Conservation (phyloP, 2,329 filamentous ascomycete genomes). For the Pseudogymnoascus sp. region DNA sequence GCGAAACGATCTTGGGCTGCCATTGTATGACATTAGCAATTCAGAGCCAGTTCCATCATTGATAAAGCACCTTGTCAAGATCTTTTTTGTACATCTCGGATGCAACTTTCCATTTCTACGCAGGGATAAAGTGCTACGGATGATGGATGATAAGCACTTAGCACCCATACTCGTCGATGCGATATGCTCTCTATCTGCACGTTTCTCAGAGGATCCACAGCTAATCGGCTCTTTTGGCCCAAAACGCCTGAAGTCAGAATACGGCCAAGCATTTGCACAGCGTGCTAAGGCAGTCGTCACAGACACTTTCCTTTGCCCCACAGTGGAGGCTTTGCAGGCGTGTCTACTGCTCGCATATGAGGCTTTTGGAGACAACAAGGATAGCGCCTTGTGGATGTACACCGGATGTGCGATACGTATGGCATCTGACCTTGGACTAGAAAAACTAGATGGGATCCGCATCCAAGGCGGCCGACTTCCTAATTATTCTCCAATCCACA, state of each 20-base stretch:
- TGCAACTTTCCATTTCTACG: slow-evolving; percentile 81
- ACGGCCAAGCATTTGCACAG: slow-evolving; percentile 70
- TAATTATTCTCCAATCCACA: slow-evolving; percentile 10
- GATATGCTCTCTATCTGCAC: slow-evolving; percentile 71
- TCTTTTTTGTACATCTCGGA: slow-evolving; percentile 73
- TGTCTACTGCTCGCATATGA: slow-evolving; percentile 80
- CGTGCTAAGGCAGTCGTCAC: slow-evolving; percentile 75
- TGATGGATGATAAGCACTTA: slow-evolving; percentile 70
- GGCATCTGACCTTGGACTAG: slow-evolving; percentile 70
- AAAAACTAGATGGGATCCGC: slow-evolving; percentile 68
- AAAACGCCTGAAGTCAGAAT: slow-evolving; percentile 50
- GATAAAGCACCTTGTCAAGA: slow-evolving; percentile 67
- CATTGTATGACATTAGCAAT: slow-evolving; percentile 69
- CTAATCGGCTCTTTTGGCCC: slow-evolving; percentile 41
- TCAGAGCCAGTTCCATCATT: slow-evolving; percentile 61
- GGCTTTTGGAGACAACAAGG: slow-evolving; percentile 78
- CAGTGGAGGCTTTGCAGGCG: slow-evolving; percentile 74
- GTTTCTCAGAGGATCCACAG: slow-evolving; percentile 61
- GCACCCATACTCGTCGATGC: slow-evolving; percentile 82
- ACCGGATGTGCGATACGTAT: slow-evolving; percentile 78
- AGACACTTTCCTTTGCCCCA: slow-evolving; percentile 75
- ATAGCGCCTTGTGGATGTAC: slow-evolving; percentile 92
- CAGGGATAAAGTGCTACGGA: slow-evolving; percentile 60
- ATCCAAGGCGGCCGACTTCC: slow-evolving; percentile 34
- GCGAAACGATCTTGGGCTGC: slow-evolving; percentile 36